These are phyloP conservation scores for Favolaschia claudopus DNA, from an alignment of 768 basidiomycete genomes.

Conservation along the genomic window DNA sequence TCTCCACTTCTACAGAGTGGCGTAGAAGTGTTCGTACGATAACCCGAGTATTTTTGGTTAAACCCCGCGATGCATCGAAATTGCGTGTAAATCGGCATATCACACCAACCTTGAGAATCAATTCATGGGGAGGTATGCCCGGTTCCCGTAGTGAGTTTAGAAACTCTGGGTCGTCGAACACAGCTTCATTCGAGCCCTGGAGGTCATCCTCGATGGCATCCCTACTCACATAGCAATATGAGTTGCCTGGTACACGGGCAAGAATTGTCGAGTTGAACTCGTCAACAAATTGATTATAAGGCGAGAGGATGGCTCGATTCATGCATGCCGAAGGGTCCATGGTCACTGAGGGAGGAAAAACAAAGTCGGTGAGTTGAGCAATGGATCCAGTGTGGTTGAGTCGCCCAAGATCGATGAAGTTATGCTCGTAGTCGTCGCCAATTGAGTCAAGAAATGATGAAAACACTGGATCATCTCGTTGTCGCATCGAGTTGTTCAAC, in stretches of 20 bases:
- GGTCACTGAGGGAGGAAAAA: background rate
- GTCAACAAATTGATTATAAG: background rate
- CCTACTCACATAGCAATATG: background rate
- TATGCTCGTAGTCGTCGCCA: background rate
- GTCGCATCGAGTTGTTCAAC: background rate
- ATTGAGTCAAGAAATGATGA: background rate
- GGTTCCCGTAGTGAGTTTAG: background rate
- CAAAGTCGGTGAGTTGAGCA: background rate
- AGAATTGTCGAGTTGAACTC: background rate
- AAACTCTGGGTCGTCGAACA: background rate
- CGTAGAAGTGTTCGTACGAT: too few relatives aligned
- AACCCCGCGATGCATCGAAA: too few relatives aligned
- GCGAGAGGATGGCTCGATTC: background rate
- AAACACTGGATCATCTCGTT: constrained; percentile 1
- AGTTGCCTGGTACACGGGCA: background rate
- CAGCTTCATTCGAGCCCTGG: background rate
- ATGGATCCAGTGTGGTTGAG: background rate
- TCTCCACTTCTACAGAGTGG: too few relatives aligned
- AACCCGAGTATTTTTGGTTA: too few relatives aligned
- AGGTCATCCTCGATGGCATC: background rate
- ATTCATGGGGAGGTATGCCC: background rate
- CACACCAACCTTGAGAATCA: background rate
- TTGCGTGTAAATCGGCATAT: background rate
- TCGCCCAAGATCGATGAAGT: background rate
- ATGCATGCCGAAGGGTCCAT: background rate